These are phyloP conservation scores for Auricularia sp. DNA, from an alignment of 768 basidiomycete species.

Conservation along the genomic window DNA sequence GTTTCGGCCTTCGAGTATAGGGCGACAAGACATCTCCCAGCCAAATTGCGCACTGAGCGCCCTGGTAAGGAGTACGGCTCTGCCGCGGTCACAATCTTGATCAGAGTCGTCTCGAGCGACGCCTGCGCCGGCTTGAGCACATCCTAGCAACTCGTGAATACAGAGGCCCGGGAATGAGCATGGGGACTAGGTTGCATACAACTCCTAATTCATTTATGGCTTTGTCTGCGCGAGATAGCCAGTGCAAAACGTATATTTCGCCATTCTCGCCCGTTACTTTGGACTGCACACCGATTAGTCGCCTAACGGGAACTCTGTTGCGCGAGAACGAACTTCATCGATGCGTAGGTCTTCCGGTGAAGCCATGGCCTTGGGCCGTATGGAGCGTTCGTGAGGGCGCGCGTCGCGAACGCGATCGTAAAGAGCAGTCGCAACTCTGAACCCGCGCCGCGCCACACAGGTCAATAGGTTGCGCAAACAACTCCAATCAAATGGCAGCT, in stretches of 20 bases:
- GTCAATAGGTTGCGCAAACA: too few relatives aligned
- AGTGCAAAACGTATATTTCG: conserved; percentile 77
- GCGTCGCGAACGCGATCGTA: too few relatives aligned
- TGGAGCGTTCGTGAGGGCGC: neutral
- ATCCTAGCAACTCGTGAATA: conserved; percentile 34
- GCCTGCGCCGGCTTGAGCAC: conserved; percentile 56
- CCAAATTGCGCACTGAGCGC: conserved; percentile 70
- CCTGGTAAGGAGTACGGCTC: conserved; percentile 75
- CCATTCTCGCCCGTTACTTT: conserved; percentile 65
- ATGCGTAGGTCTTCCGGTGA: neutral
- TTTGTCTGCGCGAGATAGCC: conserved; percentile 62
- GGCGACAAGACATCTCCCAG: conserved; percentile 63
- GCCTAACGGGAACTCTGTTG: neutral
- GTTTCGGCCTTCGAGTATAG: conserved; percentile 77
- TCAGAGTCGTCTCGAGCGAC: conserved; percentile 49
- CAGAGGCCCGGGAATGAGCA: neutral
- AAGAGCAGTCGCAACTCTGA: too few relatives aligned
- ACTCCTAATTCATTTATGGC: conserved; percentile 37
- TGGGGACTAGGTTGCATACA: conserved; percentile 32
- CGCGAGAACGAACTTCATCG: conserved; percentile 4
- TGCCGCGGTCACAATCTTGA: conserved; percentile 58
- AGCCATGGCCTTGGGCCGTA: neutral
- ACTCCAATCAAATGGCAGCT: too few relatives aligned
- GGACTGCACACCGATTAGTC: conserved; percentile 31
- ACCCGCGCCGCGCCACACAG: too few relatives aligned